Base-by-base conservation (phyloP, 2,329 filamentous ascomycete genomes). In the Fusarium austroafricanum region DNA sequence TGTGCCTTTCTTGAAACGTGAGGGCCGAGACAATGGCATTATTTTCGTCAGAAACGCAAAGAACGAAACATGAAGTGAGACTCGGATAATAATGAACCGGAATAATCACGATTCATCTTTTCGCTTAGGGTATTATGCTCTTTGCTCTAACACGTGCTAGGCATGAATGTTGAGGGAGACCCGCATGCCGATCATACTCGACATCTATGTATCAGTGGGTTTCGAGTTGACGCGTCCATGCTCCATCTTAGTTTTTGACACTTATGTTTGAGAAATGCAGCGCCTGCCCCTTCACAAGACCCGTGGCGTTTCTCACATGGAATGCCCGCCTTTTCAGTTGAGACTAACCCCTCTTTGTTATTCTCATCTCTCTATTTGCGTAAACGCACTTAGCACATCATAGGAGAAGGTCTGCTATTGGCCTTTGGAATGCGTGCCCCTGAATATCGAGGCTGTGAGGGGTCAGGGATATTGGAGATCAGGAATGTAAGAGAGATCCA, bases 201-300 rank as follows among this genome's bases (percentile, higher is more conserved):
- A 40, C 33, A 44, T 65, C 54, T 44, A 31, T 23, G 47, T 55
- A 35, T 37, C 50, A 37, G 65, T 61, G 55, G 65, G 65, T 58
- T 68, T 66, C 44, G 44, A 62, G 65, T 68, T 68, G 65, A 68
- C 66, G 66, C 66, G 66, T 69, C 43, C 52, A 68, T 61, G 46
- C 65, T 55, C 65, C 55, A 51, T 42, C n/a, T n/a, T 50, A 39
- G 23, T 44, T 55, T 39, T 38, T 40, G 50, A 37, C 35, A 45
- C 44, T 55, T 39, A 61, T 54, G 65, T 68, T 68, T 66, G 52
- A 68, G 65, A 59, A 64, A 55, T 57, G 61, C 42, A n/a, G 49
- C 40, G 35, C 45, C 43, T 58, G 50, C 35, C 51, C 64, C 68
- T 43, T 68, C 31, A 56, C 43, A 63, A 56, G 43, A 42, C 29